Evolutionary conservation across 352 stramenopile species (phyloP), one percentile per base, ranked within the genome.

Genomic region (Phytophthora hibernalis): DNA sequence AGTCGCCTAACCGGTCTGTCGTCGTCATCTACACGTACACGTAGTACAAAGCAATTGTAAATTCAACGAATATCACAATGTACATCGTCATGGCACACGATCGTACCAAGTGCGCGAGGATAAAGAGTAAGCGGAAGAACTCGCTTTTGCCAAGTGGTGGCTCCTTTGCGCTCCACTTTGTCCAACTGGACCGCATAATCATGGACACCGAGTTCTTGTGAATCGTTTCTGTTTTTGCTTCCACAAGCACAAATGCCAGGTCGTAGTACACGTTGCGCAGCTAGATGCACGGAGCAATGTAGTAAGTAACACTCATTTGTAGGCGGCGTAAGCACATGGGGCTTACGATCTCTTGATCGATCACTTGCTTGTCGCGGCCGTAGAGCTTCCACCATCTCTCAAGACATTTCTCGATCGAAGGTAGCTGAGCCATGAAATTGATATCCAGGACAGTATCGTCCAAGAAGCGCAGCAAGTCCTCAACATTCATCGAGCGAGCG

Each of bases 11-110:
- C 0, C 80, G 68, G 55, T 91, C 85, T 24, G 78, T 90, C 43
- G 75, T 70, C 15, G 83, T 93, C 81, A 92, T 90, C 83, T 95
- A n/a, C n/a, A n/a, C n/a, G n/a, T n/a, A n/a, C n/a, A n/a, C n/a
- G n/a, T n/a, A 68, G 10, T 20, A 18, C 10, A 47, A 24, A 52
- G 2, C 13, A 61, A 13, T 24, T 30, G 50, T 31, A 18, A 56
- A 24, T n/a, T 71, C 44, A 62, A 30, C 28, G 5, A 1, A 30
- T 26, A 31, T 24, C 43, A 16, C 18, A 49, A 51, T 22, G 16
- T 24, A 37, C 16, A 30, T 38, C 44, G 53, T 33, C 26, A 31
- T 7, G 26, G 6, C 18, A 47, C 11, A 22, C 24, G 15, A 15
- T 59, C 67, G 53, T 80, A 93, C 86, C 70, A 95, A 54, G 48